Evolutionary conservation across 495 filamentous ascomycete species (phyloP).

Genomic region (Hypoxylon lienhwacheense): DNA sequence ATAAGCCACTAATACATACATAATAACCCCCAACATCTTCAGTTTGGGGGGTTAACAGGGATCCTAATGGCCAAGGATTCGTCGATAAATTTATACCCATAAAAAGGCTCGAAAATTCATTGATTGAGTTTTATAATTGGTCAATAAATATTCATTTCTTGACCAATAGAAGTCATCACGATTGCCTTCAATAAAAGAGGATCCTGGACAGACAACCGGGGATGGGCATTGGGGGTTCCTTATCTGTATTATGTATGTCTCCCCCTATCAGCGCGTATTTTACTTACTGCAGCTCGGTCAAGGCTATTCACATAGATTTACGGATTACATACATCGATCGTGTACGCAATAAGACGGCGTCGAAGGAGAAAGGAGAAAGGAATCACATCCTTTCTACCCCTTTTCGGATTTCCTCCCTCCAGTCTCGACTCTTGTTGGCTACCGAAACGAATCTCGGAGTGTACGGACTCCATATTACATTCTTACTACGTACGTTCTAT

Average conservation of each 20-base stretch:
- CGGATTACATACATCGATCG: conserved; percentile 13
- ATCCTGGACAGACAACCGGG: conserved; percentile 9
- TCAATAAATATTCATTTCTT: conserved; percentile 12
- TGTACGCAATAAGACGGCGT: conserved; percentile 5
- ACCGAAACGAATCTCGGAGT: background rate
- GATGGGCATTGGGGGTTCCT: conserved; percentile 18
- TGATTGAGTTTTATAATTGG: conserved; percentile 32
- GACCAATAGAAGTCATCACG: conserved; percentile 19
- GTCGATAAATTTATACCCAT: too few species aligned
- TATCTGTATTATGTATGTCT: conserved; percentile 36
- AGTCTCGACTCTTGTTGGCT: conserved; percentile 3
- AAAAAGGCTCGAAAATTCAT: too few species aligned
- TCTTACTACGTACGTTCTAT: too few species aligned
- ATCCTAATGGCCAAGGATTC: conserved; percentile 18
- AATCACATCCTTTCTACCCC: too few species aligned
- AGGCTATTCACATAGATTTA: conserved; percentile 15
- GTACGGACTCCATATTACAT: background rate
- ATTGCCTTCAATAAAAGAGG: conserved; percentile 1
- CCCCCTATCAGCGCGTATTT: conserved; percentile 30
- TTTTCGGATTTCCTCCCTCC: conserved; percentile 19
- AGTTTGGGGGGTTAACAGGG: conserved; percentile 13
- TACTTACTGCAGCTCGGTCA: conserved; percentile 21
- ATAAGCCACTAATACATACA: too few species aligned
- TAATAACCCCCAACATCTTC: background rate
- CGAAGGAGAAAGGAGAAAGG: conserved; percentile 6